These are phyloP conservation scores for Baorangia bicolor DNA, from an alignment of 768 basidiomycete genomes.

Conservation along the genomic window DNA sequence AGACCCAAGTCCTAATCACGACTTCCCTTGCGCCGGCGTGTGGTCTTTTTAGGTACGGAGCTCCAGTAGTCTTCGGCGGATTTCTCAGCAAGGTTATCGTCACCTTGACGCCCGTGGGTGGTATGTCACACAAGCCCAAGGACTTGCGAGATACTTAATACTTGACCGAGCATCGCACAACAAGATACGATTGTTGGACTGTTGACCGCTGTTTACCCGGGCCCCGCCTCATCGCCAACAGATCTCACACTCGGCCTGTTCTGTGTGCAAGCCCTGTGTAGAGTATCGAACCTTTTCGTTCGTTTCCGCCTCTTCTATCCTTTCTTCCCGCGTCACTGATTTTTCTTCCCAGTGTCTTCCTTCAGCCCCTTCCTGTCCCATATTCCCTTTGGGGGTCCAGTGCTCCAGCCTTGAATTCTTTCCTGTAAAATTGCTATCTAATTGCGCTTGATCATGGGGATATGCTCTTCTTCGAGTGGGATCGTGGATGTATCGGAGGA, in stretches of 20 bases:
- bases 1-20: background rate
- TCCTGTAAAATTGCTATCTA: slow-evolving; percentile 5
- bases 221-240: background rate
- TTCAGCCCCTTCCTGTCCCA: background rate
- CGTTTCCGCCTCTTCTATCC: background rate
- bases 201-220: slow-evolving; percentile 24
- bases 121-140: background rate
- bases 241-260: slow-evolving; percentile 16
- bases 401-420: slow-evolving; percentile 7
- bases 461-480: slow-evolving; percentile 65
- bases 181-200: slow-evolving; percentile 8
- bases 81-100: slow-evolving; percentile 6
- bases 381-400: slow-evolving; percentile 9
- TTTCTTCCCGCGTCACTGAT: background rate
- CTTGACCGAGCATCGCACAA: background rate
- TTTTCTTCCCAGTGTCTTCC: background rate
- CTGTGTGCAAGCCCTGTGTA: slow-evolving; percentile 18
- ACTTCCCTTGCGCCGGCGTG: background rate
- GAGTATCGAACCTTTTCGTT: slow-evolving; percentile 1
- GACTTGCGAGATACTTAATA: no score
- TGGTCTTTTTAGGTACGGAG: background rate
- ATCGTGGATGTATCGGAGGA: slow-evolving; percentile 64
- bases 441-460: slow-evolving; percentile 54
- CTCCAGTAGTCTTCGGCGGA: background rate
- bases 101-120: background rate